Conservation (phyloP, 768 basidiomycete genomes). For the Cyclocybe aegerita region DNA sequence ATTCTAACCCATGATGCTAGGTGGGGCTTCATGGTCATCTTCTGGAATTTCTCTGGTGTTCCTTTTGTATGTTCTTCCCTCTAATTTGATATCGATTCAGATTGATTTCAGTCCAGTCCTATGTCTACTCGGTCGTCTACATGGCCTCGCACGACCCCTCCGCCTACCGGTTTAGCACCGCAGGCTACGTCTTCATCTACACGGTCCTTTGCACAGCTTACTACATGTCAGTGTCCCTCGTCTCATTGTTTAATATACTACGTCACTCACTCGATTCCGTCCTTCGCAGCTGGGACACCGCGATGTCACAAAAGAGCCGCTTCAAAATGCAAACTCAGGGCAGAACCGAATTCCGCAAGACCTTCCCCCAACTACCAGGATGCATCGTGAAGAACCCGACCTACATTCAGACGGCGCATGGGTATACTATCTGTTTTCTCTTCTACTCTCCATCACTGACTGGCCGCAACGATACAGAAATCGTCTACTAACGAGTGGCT, state of each 20-base stretch:
- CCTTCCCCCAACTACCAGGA: conserved; percentile 93
- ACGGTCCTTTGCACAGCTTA: conserved; percentile 79
- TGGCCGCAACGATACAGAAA: conserved; percentile 49
- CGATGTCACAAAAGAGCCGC: conserved; percentile 95
- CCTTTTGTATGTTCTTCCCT: conserved; percentile 64
- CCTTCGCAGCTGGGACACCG: conserved; percentile 76
- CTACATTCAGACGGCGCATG: conserved; percentile 92
- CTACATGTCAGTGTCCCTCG: conserved; percentile 62
- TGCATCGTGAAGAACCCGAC: conserved; percentile 82
- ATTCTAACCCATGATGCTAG: conserved; percentile 24
- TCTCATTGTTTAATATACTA: background rate
- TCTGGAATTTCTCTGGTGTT: conserved; percentile 95
- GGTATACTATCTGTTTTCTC: conserved; percentile 39
- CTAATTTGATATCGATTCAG: background rate
- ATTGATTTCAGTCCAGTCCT: conserved; percentile 54
- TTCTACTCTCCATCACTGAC: background rate
- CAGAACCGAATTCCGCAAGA: conserved; percentile 78
- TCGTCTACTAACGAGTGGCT: conserved; percentile 87
- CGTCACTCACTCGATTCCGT: conserved; percentile 1
- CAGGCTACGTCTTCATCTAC: conserved; percentile 71
- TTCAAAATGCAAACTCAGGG: conserved; percentile 98
- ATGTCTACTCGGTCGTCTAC: conserved; percentile 96
- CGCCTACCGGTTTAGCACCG: conserved; percentile 82
- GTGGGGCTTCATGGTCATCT: conserved; percentile 97
- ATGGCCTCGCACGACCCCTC: conserved; percentile 94